phyloP scores from a whole-genome alignment of 129 eudicot genomes.

The Gnaphalium uliginosum region DNA sequence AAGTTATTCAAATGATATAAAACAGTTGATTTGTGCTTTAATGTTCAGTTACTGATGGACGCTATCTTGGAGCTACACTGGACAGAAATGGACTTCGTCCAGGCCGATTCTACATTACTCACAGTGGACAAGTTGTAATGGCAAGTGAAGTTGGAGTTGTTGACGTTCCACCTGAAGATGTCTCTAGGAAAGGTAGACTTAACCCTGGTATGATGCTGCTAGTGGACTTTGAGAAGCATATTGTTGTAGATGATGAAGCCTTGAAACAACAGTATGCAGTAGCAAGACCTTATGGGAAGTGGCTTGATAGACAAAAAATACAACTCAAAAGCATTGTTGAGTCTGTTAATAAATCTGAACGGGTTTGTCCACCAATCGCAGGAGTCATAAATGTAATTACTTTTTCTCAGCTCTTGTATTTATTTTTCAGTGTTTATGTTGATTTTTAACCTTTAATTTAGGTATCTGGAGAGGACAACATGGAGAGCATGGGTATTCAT shows the following conservation, averaged over 20 bases:
- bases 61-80: slow-evolving; percentile 95
- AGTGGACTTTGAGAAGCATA: slow-evolving; percentile 92
- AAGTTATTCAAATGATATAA: no score
- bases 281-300: slow-evolving; percentile 77
- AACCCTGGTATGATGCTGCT: slow-evolving; percentile 99
- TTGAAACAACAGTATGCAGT: slow-evolving; percentile 81
- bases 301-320: slow-evolving; percentile 86
- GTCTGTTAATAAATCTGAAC: slow-evolving; percentile 57
- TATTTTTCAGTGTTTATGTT: no score
- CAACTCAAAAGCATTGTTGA: slow-evolving; percentile 74
- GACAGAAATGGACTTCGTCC: slow-evolving; percentile 95
- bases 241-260: slow-evolving; percentile 95
- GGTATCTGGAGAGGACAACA: no score
- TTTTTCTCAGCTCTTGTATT: neutral
- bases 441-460: no score
- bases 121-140: slow-evolving; percentile 94
- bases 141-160: slow-evolving; percentile 99
- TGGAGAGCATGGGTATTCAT: no score
- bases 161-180: slow-evolving; percentile 96
- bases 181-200: slow-evolving; percentile 85
- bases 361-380: slow-evolving; percentile 58
- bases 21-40: neutral
- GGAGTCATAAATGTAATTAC: slow-evolving; percentile 64
- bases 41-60: slow-evolving; percentile 90
- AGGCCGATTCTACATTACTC: slow-evolving; percentile 87